These are phyloP conservation scores for Carpinus viminea DNA, from an alignment of 306 rosid genomes.

Conservation along the genomic window DNA sequence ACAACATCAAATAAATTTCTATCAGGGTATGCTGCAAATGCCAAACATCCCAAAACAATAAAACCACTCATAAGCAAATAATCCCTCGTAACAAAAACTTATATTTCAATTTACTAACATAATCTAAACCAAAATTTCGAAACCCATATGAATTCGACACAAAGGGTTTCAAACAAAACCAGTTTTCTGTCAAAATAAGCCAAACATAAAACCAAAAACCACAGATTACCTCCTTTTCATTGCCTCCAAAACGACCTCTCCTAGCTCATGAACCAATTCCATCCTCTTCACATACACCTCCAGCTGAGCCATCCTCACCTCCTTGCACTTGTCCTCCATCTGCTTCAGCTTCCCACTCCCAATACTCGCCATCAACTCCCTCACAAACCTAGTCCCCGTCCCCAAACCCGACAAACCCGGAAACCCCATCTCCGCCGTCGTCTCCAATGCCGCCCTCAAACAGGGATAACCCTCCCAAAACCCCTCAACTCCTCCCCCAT, in stretches of 20 bases:
- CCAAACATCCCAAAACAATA: neutral
- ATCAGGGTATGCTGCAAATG: neutral
- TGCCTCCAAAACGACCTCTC: conserved; percentile 30
- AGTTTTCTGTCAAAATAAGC: neutral
- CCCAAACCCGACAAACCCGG: conserved; percentile 7
- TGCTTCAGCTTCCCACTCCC: conserved; percentile 33
- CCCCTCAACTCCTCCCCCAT: conserved; percentile 12
- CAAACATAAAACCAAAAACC: conserved; percentile 7
- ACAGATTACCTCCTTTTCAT: conserved; percentile 21
- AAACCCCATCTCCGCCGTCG: neutral
- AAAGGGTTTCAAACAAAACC: neutral
- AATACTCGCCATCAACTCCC: conserved; percentile 31
- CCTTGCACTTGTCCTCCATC: conserved; percentile 44
- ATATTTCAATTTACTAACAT: neutral
- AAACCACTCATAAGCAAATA: neutral
- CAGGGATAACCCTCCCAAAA: conserved; percentile 27
- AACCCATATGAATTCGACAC: neutral
- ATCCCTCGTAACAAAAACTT: neutral
- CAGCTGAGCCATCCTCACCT: conserved; percentile 28
- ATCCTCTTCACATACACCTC: conserved; percentile 35
- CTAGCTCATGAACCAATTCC: conserved; percentile 36
- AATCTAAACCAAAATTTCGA: neutral
- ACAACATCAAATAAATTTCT: neutral
- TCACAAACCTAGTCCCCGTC: conserved; percentile 7
- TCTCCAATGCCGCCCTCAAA: conserved; percentile 23